These are phyloP conservation scores for Abrus pulchellus DNA, from an alignment of 306 rosid genomes.

Conservation along the genomic window DNA sequence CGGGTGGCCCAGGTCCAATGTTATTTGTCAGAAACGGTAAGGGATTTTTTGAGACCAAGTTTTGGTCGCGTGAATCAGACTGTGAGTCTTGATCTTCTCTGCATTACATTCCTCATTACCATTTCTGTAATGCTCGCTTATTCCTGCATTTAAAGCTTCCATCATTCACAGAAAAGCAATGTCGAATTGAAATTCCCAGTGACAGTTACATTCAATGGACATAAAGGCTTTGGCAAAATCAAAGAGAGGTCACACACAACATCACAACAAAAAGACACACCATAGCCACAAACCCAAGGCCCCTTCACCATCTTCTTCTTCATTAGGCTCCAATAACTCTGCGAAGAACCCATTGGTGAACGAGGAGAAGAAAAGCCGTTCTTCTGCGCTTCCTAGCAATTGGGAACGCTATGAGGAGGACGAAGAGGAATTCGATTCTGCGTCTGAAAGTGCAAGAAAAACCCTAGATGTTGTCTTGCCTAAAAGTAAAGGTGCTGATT, in stretches of 20 bases:
- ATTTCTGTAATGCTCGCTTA: no score
- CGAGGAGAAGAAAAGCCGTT: conserved; percentile 56
- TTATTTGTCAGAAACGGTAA: no score
- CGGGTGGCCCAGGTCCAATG: no score
- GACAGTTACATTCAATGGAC: conserved; percentile 59
- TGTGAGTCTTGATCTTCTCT: no score
- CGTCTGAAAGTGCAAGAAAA: conserved; percentile 42
- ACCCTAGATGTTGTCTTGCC: conserved; percentile 61
- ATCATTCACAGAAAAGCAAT: neutral
- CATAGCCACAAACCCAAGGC: conserved; percentile 61
- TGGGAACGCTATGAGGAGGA: conserved; percentile 85
- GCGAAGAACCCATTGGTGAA: conserved; percentile 52
- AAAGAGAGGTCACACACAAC: conserved; percentile 85
- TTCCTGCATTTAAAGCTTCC: neutral
- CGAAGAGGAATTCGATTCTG: conserved; percentile 57
- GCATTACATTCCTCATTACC: no score
- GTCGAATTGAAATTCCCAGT: neutral
- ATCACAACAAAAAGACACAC: conserved; percentile 63
- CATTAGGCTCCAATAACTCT: conserved; percentile 42
- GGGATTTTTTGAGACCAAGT: no score
- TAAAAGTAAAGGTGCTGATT: conserved; percentile 87
- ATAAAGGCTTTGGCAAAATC: conserved; percentile 84
- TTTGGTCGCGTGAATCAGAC: no score
- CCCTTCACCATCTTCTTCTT: conserved; percentile 48
- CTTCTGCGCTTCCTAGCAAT: conserved; percentile 67